Evolutionary conservation across 495 filamentous ascomycete species (phyloP), one percentile per base, ranked within the genome.

Genomic region (Penicillium maclennaniae): DNA sequence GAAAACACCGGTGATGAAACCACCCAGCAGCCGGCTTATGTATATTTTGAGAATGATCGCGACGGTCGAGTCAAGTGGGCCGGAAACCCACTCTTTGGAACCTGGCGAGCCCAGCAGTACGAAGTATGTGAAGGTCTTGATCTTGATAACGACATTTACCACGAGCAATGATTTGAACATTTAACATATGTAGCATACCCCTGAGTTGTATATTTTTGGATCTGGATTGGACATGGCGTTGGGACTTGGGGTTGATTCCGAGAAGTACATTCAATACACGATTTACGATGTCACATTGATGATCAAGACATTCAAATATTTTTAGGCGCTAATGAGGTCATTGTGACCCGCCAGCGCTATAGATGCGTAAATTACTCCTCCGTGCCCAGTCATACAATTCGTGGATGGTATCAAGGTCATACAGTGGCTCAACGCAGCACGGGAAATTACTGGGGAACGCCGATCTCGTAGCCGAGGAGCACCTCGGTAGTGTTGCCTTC

Each of bases 401-500:
- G 36, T 53, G 15, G 48, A 51, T 41, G 26, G 28, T 36, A 26
- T 26, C 48, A 19, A 43, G 38, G 25, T 43, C 26, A 41, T 28
- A 20, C 3, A 17, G 23, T 41, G 47, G 4, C 34, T 39, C 17
- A 44, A 34, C 40, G 19, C 39, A 48, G 31, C 31, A 34, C 31
- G 31, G 10, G 31, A 16, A 16, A 19, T 56, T 41, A 76, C 27
- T 66, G 59, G 23, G 71, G 70, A 54, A 84, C 70, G 6, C 80
- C 80, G 58, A 98, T 95, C 69, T 98, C 93, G 68, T 98, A 98
- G 43, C 93, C 93, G 39, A 98, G 79, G 26, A 97, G 68, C 8
- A 93, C 91, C 73, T 98, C 93, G 1, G 93, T 97, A 25, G 79
- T 85, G 26, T 76, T 83, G n/a, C 93, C 93, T 67, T 97, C 95